Evolutionary conservation across 2,329 filamentous ascomycete species (phyloP).

Genomic region (Cercospora sp.): DNA sequence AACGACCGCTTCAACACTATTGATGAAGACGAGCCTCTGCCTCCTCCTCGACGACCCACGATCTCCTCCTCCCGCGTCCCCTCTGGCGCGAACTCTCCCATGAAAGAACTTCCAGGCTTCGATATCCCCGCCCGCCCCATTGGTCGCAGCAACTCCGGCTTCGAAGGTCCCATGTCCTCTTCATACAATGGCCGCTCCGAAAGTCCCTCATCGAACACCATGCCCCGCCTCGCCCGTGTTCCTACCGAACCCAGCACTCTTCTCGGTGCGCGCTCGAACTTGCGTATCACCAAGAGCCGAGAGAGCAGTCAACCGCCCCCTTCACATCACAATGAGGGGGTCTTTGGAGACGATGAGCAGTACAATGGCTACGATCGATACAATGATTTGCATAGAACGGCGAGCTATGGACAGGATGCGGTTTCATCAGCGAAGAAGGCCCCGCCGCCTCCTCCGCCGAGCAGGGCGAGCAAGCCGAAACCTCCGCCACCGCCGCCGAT

Average conservation of each 20-base stretch:
- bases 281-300: constrained; percentile 43
- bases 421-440: constrained; percentile 55
- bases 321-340: constrained; percentile 35
- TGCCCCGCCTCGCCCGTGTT: constrained; percentile 52
- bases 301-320: constrained; percentile 16
- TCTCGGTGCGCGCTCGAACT: constrained; percentile 49
- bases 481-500: constrained; percentile 61
- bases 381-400: constrained; percentile 7
- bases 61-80: constrained; percentile 54
- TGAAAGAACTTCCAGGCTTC: constrained; percentile 45
- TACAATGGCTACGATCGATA: neutral
- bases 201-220: constrained; percentile 49
- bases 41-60: constrained; percentile 53
- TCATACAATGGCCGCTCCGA: constrained; percentile 43
- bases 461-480: constrained; percentile 62
- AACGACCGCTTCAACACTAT: constrained; percentile 55
- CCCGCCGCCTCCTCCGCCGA: constrained; percentile 60
- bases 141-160: constrained; percentile 48
- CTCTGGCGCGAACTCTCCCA: constrained; percentile 45
- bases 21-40: constrained; percentile 56
- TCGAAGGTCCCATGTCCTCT: constrained; percentile 53
- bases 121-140: constrained; percentile 52
- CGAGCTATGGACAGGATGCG: constrained; percentile 20
- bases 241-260: constrained; percentile 57
- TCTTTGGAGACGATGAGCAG: constrained; percentile 55